Percentiles rank a stretch among this genome's conserved stretches.
Conservation (phyloP, 495 filamentous ascomycete genomes). For the Aspergillus biplanus region DNA sequence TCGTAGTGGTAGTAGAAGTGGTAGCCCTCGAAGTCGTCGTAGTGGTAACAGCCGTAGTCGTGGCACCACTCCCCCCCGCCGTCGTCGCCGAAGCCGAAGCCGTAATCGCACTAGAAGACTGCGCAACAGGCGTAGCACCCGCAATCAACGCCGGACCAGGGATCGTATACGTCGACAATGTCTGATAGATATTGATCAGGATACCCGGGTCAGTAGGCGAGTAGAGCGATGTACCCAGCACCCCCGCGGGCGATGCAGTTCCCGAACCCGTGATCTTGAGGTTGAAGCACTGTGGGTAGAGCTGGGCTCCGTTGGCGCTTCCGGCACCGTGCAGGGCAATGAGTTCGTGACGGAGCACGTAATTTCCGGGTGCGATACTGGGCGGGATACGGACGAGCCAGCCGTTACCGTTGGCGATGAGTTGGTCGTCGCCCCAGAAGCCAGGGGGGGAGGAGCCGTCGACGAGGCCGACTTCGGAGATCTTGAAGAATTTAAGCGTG, state of each 20-base stretch:
- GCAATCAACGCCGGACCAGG: constrained; percentile 51
- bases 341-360: constrained; percentile 70
- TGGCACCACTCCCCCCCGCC: background rate
- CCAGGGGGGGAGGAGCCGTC: constrained; percentile 45
- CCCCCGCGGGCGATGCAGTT: constrained; percentile 50
- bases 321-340: constrained; percentile 64
- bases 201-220: constrained; percentile 55
- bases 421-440: constrained; percentile 61
- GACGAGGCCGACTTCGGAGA: constrained; percentile 55
- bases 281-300: constrained; percentile 71
- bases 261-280: constrained; percentile 62
- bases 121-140: background rate
- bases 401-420: constrained; percentile 61
- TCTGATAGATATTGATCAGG: constrained; percentile 61
- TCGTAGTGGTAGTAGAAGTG: constrained; percentile 9
- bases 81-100: constrained; percentile 16
- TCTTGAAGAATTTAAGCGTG: constrained; percentile 67
- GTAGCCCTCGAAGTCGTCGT: constrained; percentile 15
- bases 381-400: constrained; percentile 65
- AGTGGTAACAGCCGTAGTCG: constrained; percentile 1
- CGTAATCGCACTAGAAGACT: constrained; percentile 19
- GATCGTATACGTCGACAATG: constrained; percentile 49
- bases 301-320: constrained; percentile 59
- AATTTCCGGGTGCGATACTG: constrained; percentile 61
- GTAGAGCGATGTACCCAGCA: constrained; percentile 58